Evolutionary conservation across 805 yeast species (phyloP).

Genomic region (Middelhovenomyces tepae): DNA sequence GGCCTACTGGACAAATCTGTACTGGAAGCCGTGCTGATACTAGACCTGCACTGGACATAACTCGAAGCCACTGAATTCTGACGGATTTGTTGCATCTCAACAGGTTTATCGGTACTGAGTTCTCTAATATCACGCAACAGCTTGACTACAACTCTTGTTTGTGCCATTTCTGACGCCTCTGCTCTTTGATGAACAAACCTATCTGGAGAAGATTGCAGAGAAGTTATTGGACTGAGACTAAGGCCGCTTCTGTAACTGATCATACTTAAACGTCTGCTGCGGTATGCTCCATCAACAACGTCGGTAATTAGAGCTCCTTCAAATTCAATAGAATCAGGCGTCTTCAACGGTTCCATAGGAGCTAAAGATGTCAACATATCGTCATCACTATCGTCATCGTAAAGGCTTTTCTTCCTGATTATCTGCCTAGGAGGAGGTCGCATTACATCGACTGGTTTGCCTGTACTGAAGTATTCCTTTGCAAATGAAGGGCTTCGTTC

Average conservation of each 20-base stretch:
- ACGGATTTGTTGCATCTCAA: neutral
- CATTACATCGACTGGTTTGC: conserved; percentile 6
- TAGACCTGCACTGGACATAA: conserved; percentile 3
- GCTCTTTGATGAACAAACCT: conserved; percentile 8
- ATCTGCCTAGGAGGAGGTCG: conserved; percentile 3
- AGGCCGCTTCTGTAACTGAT: neutral
- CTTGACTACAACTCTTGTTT: conserved; percentile 34
- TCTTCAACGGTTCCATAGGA: conserved; percentile 6
- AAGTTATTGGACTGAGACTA: neutral
- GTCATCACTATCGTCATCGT: conserved; percentile 13
- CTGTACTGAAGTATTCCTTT: conserved; percentile 9
- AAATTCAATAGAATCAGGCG: neutral
- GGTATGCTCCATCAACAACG: too few relatives aligned
- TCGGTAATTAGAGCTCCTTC: neutral
- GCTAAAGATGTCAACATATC: conserved; percentile 16
- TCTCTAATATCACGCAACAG: conserved; percentile 28
- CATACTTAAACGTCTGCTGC: neutral
- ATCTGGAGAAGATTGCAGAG: conserved; percentile 7
- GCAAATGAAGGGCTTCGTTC: conserved; percentile 16
- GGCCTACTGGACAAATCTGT: conserved; percentile 5
- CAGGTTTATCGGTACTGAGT: conserved; percentile 4
- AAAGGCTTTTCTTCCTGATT: conserved; percentile 2
- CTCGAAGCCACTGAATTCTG: conserved; percentile 1
- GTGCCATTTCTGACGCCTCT: conserved; percentile 9
- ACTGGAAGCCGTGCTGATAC: conserved; percentile 1